Evolutionary conservation across 2,329 filamentous ascomycete genomes (phyloP), one percentile per base, ranked within the genome.

Genomic region (Mariannaea elegans): DNA sequence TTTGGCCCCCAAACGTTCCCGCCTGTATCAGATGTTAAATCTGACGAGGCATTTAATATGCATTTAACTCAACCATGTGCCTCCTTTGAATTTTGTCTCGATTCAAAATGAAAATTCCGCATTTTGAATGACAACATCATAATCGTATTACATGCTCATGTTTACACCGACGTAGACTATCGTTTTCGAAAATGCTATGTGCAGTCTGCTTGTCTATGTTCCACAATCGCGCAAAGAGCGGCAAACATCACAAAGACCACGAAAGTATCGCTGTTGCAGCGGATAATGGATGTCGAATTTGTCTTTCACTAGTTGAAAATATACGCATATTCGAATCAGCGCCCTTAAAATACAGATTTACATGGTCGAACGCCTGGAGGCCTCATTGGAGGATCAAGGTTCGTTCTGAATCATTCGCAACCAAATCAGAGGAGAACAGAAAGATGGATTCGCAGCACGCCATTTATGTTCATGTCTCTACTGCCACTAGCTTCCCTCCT

Each of bases 201-300:
- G 46, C 54, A 14, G 19, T 39, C 5, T 57, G 54, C 9, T 14
- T 57, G 29, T 57, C 54, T 3, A 57, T 57, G 13, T 57, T 57
- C 13, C 48, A 44, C 12, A 51, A 18, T 14, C 18, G 29, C 21
- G 19, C 54, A 7, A 24, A 34, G n/a, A 9, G 31, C 7, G 54
- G 54, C 4, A 6, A 13, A 31, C 46, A 51, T 14, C 54, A 57
- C 18, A 38, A 31, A 18, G 47, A 57, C 8, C 7, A 16, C 12
- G n/a, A 36, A 16, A 45, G 36, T 16, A 2, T 57, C 13, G 5
- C 3, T 4, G 7, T 23, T 9, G 54, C 54, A 14, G 46, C 46
- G 16, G 7, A 39, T 10, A 57, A 51, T 31, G 54, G 54, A 21
- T 57, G 54, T 16, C 41, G 31, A 12, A 57, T 57, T 13, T 57